These are phyloP conservation scores for Cylindrotheca closterium DNA, from an alignment of 108 stramenopile genomes.

Conservation along the genomic window DNA sequence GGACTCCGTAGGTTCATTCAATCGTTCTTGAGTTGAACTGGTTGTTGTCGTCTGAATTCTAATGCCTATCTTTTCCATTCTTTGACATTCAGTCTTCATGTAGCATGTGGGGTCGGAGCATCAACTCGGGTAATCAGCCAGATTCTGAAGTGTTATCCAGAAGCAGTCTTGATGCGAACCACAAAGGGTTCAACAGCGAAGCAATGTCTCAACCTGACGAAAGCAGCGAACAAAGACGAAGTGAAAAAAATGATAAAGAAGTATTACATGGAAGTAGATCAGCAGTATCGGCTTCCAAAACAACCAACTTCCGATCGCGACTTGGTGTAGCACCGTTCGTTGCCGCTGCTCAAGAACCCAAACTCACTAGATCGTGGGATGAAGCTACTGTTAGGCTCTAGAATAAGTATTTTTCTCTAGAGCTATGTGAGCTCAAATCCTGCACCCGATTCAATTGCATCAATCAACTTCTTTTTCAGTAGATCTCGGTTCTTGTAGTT, in stretches of 20 bases:
- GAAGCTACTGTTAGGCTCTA: neutral
- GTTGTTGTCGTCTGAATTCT: conserved; percentile 7
- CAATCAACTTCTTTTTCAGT: conserved; percentile 88
- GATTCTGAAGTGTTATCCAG: conserved; percentile 71
- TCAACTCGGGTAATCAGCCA: conserved; percentile 58
- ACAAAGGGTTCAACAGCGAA: conserved; percentile 60
- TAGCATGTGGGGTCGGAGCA: conserved; percentile 77
- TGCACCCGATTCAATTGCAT: conserved; percentile 92
- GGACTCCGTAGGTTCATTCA: conserved; percentile 51
- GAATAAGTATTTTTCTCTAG: neutral
- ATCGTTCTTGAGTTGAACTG: conserved; percentile 13
- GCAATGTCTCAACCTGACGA: conserved; percentile 43
- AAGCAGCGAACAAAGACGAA: conserved; percentile 39
- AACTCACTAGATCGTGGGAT: neutral
- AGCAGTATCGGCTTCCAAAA: conserved; percentile 25
- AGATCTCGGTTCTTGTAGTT: conserved; percentile 83
- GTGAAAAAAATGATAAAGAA: conserved; percentile 27
- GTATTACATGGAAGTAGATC: conserved; percentile 17
- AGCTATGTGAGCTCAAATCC: conserved; percentile 94
- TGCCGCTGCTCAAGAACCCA: neutral
- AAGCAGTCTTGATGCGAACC: conserved; percentile 60
- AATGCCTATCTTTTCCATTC: conserved; percentile 16
- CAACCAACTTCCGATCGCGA: conserved; percentile 24
- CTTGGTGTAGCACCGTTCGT: conserved; percentile 10
- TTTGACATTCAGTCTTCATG: conserved; percentile 44